phyloP scores from a whole-genome alignment of 768 basidiomycete species.

The Naematelia encephala region DNA sequence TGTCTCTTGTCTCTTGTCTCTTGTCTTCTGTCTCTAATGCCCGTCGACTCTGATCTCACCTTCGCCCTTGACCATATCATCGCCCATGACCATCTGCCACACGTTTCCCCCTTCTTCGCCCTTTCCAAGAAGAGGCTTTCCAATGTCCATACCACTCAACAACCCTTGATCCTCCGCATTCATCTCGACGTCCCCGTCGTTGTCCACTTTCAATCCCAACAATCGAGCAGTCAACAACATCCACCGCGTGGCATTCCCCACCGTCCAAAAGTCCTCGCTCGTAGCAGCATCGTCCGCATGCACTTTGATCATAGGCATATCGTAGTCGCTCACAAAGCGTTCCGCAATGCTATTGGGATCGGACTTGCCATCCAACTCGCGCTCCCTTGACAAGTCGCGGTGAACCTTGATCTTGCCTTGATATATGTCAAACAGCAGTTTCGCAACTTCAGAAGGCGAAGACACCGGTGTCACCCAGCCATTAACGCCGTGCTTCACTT shows the following conservation, averaged over 20 bases:
- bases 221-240: slow-evolving; percentile 35
- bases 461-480: slow-evolving; percentile 77
- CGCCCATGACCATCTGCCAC: slow-evolving; percentile 50
- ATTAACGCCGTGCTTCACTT: slow-evolving; percentile 80
- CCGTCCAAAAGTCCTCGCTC: slow-evolving; percentile 49
- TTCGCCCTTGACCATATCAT: slow-evolving; percentile 41
- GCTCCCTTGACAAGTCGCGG: slow-evolving; percentile 14
- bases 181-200: slow-evolving; percentile 13
- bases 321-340: slow-evolving; percentile 36
- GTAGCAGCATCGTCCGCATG: slow-evolving; percentile 34
- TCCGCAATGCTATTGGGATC: slow-evolving; percentile 44
- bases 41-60: slow-evolving; percentile 22
- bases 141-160: slow-evolving; percentile 29
- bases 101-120: slow-evolving; percentile 35
- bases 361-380: slow-evolving; percentile 16
- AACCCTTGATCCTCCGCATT: slow-evolving; percentile 9
- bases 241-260: slow-evolving; percentile 48
- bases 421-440: slow-evolving; percentile 71
- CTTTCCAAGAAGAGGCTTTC: slow-evolving; percentile 18
- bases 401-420: slow-evolving; percentile 58
- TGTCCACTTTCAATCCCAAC: slow-evolving; percentile 15
- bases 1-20: neutral
- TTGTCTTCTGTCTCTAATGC: neutral
- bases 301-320: slow-evolving; percentile 30
- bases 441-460: slow-evolving; percentile 71